These are phyloP conservation scores for Trichoderma endophyticum DNA, from an alignment of 2,329 filamentous ascomycete genomes.

Conservation along the genomic window DNA sequence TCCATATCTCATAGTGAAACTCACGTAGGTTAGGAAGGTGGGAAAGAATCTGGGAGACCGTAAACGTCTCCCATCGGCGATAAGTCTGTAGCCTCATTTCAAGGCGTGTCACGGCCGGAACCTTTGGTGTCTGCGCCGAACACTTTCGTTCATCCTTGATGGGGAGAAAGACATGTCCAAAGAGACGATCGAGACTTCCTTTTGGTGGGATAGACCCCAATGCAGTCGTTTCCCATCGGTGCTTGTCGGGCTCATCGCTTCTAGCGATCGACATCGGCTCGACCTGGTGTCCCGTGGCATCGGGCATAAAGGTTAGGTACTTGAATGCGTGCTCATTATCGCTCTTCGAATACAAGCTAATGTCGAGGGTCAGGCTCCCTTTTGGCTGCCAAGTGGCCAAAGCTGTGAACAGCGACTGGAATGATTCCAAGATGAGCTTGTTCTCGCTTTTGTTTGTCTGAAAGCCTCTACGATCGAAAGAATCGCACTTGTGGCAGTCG, in stretches of 20 bases:
- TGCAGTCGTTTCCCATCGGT: neutral
- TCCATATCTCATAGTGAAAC: slow-evolving; percentile 40
- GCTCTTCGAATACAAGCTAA: slow-evolving; percentile 33
- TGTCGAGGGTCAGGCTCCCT: slow-evolving; percentile 29
- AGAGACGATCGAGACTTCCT: slow-evolving; percentile 5
- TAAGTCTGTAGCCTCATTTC: slow-evolving; percentile 32
- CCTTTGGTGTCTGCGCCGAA: slow-evolving; percentile 4
- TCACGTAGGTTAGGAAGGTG: slow-evolving; percentile 36
- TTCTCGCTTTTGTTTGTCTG: too few species aligned
- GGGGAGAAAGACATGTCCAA: neutral
- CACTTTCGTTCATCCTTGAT: neutral
- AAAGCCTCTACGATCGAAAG: too few species aligned
- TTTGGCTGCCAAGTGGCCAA: neutral
- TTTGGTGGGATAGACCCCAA: neutral
- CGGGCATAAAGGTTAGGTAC: slow-evolving; percentile 25
- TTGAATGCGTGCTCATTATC: slow-evolving; percentile 32
- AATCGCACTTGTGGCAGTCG: slow-evolving; percentile 18
- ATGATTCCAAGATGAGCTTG: too few species aligned
- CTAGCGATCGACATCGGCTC: neutral
- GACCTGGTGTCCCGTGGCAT: slow-evolving; percentile 19
- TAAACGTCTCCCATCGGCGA: slow-evolving; percentile 33
- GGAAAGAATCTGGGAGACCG: slow-evolving; percentile 33
- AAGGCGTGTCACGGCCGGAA: slow-evolving; percentile 4
- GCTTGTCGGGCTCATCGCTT: neutral
- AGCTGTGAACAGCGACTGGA: neutral